Conservation (phyloP, 345 rosid genomes). For the Melastoma malabathricum region DNA sequence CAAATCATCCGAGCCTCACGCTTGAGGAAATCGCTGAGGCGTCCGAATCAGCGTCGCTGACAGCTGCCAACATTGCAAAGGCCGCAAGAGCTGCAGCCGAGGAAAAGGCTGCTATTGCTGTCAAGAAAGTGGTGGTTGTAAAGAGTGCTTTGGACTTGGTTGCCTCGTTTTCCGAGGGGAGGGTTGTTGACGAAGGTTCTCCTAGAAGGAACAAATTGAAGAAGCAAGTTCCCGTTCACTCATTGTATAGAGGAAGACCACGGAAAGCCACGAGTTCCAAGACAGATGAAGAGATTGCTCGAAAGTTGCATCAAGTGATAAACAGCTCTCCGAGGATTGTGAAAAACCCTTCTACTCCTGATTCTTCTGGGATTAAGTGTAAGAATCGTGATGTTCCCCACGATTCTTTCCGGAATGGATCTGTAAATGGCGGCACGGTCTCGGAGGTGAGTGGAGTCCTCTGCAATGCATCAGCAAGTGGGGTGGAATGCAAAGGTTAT, state of each 20-base stretch:
- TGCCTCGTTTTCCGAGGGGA: slow-evolving; percentile 42
- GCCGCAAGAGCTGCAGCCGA: slow-evolving; percentile 66
- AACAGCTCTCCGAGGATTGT: slow-evolving; percentile 59
- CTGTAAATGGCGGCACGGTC: too few species aligned
- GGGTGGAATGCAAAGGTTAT: too few species aligned
- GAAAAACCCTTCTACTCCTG: slow-evolving; percentile 31
- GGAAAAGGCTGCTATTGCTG: slow-evolving; percentile 70
- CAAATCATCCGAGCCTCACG: slow-evolving; percentile 23
- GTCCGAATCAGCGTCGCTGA: slow-evolving; percentile 40
- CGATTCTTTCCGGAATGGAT: too few species aligned
- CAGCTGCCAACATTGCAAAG: slow-evolving; percentile 42
- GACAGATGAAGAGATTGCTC: slow-evolving; percentile 55
- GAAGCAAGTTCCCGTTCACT: slow-evolving; percentile 81
- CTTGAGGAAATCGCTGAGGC: slow-evolving; percentile 49
- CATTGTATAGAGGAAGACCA: slow-evolving; percentile 51
- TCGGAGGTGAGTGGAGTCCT: too few species aligned
- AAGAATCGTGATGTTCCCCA: slow-evolving; percentile 27
- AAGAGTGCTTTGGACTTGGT: slow-evolving; percentile 62
- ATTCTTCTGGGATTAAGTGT: slow-evolving; percentile 27
- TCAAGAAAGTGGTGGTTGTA: slow-evolving; percentile 65
- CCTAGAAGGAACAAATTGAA: slow-evolving; percentile 54
- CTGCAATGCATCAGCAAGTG: too few species aligned
- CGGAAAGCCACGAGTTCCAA: slow-evolving; percentile 19
- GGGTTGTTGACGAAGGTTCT: slow-evolving; percentile 21
- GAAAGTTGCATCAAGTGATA: slow-evolving; percentile 48